Base-by-base conservation (phyloP, 2,329 filamentous ascomycete species). In the Trichoderma oligosporum region DNA sequence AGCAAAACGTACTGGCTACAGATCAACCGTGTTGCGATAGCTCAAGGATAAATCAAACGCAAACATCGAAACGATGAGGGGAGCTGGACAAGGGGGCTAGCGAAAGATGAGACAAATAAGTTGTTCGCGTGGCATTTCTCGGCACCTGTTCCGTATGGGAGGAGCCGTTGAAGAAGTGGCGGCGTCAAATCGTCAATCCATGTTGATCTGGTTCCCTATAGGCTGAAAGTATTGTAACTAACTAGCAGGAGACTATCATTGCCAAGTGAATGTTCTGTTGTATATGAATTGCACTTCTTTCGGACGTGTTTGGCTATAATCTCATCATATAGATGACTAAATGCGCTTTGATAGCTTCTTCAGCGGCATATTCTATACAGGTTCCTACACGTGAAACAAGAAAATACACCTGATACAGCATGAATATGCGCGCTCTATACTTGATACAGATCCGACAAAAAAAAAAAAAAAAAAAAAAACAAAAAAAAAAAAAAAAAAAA, bases 351-450 rank as follows among this genome's bases (percentile, higher is more conserved):
- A 20, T 22, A 20, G 38, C 38, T 20, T 14, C 16, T n/a, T 4
- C 20, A 12, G 16, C 38, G 16, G 18, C 33, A 20, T 20, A 20
- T 9, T 39, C 18, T 41, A 41, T 41, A 41, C 22, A 41, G 11
- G 11, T 4, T 7, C 22, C 16, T 14, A 7, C 39, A 25, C 11
- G 20, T 11, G 9, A 29, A 45, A 16, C 31, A 18, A 4, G 31
- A 25, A 2, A 39, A 47, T 11, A 48, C 45, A 31, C 39, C 6
- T 9, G 12, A 24, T 49, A 42, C 35, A 49, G 14, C 7, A 33
- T 48, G 36, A 27, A 22, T 42, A n/a, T 42, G 27, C 54, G 20
- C 36, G 31, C 44, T 48, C 46, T 57, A 57, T 57, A 49, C 14
- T 57, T 36, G 11, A 35, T 41, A 39, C 48, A 42, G 22, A 20